Evolutionary conservation across 2,329 filamentous ascomycete species (phyloP).

Genomic region (Dendryphion nanum): DNA sequence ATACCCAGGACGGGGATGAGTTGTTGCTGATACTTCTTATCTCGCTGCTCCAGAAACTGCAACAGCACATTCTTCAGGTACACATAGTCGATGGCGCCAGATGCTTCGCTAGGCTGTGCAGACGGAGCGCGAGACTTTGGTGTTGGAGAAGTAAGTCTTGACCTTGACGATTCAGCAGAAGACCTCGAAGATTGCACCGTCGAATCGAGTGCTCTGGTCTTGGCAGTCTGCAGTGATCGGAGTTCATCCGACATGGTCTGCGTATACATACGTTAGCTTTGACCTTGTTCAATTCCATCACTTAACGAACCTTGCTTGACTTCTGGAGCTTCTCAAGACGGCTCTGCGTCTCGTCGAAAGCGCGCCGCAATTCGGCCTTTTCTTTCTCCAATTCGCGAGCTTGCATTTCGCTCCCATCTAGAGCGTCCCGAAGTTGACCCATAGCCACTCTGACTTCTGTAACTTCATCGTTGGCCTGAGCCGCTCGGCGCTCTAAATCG

Average conservation of each 20-base stretch:
- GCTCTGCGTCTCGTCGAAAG: constrained; percentile 74
- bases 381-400: constrained; percentile 81
- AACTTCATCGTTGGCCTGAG: constrained; percentile 69
- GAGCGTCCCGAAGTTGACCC: constrained; percentile 70
- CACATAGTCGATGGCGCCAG: constrained; percentile 53
- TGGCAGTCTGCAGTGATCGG: constrained; percentile 46
- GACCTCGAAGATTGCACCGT: constrained; percentile 55
- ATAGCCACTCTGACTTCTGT: constrained; percentile 75
- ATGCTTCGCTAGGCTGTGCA: constrained; percentile 16
- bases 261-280: constrained; percentile 14
- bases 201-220: constrained; percentile 38
- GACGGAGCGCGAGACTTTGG: constrained; percentile 37
- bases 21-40: constrained; percentile 72
- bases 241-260: constrained; percentile 59
- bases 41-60: constrained; percentile 78
- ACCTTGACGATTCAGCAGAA: constrained; percentile 56
- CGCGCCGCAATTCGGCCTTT: constrained; percentile 68
- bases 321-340: constrained; percentile 79
- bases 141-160: constrained; percentile 48
- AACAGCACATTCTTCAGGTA: constrained; percentile 80
- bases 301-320: constrained; percentile 52
- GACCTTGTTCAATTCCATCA: not conserved
- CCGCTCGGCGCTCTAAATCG: constrained; percentile 70
- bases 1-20: constrained; percentile 75
- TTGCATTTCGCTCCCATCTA: constrained; percentile 86